Evolutionary conservation across 2,329 filamentous ascomycete genomes (phyloP), one percentile per base, ranked within the genome.

Genomic region (Anisogramma anomala): DNA sequence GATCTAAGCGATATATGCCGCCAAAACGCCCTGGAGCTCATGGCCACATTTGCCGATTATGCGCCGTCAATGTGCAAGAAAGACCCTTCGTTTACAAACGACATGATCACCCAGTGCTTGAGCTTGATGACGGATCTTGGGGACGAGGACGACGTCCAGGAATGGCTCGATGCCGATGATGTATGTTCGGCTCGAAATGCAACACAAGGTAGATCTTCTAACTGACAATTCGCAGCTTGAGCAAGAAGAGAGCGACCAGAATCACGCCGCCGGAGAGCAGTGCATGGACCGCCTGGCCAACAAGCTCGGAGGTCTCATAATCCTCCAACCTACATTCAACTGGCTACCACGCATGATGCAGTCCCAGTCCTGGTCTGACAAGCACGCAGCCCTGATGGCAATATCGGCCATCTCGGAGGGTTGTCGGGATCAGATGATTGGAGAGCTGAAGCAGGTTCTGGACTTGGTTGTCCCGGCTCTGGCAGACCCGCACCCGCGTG

Each of bases 291-390:
- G 91, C 43, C 70, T 98, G 40, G 89, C 91, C 41, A 98, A 96
- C 69, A 95, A 94, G 63, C 81, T 98, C 26, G 91, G 91, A 43
- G 91, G 91, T n/a, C 73, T 84, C 54, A 80, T 84, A n/a, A 83
- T 98, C 43, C 69, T 98, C 15, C 84, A 84, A 22, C 88, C 88
- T 1, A 96, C 89, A 0, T 98, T 96, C 64, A 82, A 83, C 59
- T 98, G 91, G 91, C 77, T 98, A 28, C 91, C 91, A 8, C 77
- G 87, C 49, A 98, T 98, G 91, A 93, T 96, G 79, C 85, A 81
- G 40, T 96, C 91, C 1, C 82, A 84, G 53, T 78, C 86, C 22
- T 98, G 91, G 91, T 79, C 85, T 55, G 91, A 98, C 60, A 79
- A 89, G 48, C 91, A 98, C 61, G 91, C 91, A 23, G 91, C 91